phyloP scores from a whole-genome alignment of 306 rosid species.

The Bauhinia variegata region DNA sequence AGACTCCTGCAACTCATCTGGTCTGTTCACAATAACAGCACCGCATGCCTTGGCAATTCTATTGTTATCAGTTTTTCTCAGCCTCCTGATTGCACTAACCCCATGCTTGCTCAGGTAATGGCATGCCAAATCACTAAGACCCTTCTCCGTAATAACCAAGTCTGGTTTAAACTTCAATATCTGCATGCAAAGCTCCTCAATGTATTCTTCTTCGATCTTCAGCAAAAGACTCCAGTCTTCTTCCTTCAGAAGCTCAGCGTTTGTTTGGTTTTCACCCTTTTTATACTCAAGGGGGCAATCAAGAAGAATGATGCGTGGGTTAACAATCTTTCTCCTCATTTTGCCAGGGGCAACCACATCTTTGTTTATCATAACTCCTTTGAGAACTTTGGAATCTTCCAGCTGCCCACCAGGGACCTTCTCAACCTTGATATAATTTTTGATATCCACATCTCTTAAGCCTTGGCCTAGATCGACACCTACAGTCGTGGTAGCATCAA shows the following conservation, averaged over 20 bases:
- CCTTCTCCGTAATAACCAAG: slow-evolving; percentile 89
- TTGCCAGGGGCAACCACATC: slow-evolving; percentile 94
- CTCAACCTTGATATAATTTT: slow-evolving; percentile 94
- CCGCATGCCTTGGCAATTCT: slow-evolving; percentile 95
- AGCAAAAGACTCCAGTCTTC: slow-evolving; percentile 91
- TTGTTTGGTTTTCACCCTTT: slow-evolving; percentile 95
- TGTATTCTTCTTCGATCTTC: slow-evolving; percentile 90
- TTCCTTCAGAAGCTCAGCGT: slow-evolving; percentile 86
- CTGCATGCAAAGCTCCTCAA: slow-evolving; percentile 81
- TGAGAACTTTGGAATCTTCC: slow-evolving; percentile 84
- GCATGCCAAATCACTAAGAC: slow-evolving; percentile 95
- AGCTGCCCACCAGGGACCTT: slow-evolving; percentile 91
- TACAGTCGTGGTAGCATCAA: slow-evolving; percentile 85
- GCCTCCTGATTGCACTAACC: slow-evolving; percentile 85
- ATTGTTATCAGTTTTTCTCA: slow-evolving; percentile 87
- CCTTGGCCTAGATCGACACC: slow-evolving; percentile 95
- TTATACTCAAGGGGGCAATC: slow-evolving; percentile 92
- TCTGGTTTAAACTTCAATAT: slow-evolving; percentile 90
- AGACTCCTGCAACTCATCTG: slow-evolving; percentile 91
- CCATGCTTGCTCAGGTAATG: slow-evolving; percentile 89
- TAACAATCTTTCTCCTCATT: slow-evolving; percentile 91
- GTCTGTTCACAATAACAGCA: slow-evolving; percentile 92
- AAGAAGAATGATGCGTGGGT: slow-evolving; percentile 89
- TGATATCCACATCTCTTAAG: slow-evolving; percentile 86
- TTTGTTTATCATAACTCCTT: slow-evolving; percentile 92